Conservation (phyloP, 495 filamentous ascomycete species). For the Saxophila tyrrhenica region DNA sequence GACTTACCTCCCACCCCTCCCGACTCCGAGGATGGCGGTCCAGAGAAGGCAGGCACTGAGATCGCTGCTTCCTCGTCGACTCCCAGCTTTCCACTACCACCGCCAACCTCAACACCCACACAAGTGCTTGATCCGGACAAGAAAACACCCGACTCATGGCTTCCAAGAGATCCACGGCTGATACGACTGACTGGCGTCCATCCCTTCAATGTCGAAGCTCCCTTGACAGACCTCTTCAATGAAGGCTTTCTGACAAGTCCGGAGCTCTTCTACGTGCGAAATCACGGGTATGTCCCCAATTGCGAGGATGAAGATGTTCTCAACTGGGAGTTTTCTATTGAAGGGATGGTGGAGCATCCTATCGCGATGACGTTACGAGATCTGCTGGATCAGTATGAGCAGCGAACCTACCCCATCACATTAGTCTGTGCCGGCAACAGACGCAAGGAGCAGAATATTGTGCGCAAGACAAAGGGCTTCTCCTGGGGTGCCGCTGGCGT, state of each 20-base stretch:
- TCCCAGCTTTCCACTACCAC: too few relatives aligned
- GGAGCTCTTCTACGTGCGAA: constrained; percentile 93
- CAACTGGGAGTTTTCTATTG: constrained; percentile 75
- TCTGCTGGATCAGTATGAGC: constrained; percentile 63
- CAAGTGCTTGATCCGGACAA: constrained; percentile 62
- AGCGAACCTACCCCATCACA: constrained; percentile 78
- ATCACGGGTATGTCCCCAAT: constrained; percentile 78
- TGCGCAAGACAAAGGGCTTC: constrained; percentile 89
- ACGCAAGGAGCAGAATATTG: constrained; percentile 87
- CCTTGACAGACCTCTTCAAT: constrained; percentile 66
- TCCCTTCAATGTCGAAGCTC: constrained; percentile 90
- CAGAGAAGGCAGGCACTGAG: too few relatives aligned
- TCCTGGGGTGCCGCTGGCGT: constrained; percentile 89
- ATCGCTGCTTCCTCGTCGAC: too few relatives aligned
- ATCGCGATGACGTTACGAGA: constrained; percentile 63
- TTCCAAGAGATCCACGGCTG: constrained; percentile 74
- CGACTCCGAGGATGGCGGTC: too few relatives aligned
- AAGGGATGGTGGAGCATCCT: constrained; percentile 73
- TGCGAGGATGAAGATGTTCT: constrained; percentile 62
- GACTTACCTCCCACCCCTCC: too few relatives aligned
- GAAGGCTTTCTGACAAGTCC: constrained; percentile 82
- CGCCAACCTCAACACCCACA: constrained; percentile 48
- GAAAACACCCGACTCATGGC: constrained; percentile 74
- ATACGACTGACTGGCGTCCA: constrained; percentile 86
- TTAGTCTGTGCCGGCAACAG: constrained; percentile 91